Percentiles rank a stretch among this genome's conserved stretches.
These are phyloP conservation scores for Nakaseomyces delphensis DNA, from an alignment of 1,139 yeast species.

Conservation along the genomic window DNA sequence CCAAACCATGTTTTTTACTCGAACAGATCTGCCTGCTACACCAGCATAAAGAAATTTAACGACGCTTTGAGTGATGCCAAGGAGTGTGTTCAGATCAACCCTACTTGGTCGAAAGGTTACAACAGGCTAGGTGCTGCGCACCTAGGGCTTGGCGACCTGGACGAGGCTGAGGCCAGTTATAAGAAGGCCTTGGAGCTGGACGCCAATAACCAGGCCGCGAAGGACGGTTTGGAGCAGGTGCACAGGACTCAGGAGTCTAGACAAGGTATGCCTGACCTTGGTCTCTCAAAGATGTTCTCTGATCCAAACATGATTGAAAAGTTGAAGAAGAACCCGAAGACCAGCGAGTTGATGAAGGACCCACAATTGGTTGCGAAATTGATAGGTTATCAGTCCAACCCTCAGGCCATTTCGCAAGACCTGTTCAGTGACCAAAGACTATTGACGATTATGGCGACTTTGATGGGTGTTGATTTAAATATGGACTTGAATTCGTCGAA, in stretches of 20 bases:
- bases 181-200: constrained; percentile 79
- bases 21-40: constrained; percentile 88
- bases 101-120: constrained; percentile 90
- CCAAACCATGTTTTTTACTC: constrained; percentile 90
- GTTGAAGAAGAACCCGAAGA: constrained; percentile 76
- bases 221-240: constrained; percentile 68
- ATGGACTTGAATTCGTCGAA: constrained; percentile 30
- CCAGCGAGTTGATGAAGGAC: constrained; percentile 79
- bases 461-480: constrained; percentile 75
- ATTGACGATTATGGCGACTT: constrained; percentile 79
- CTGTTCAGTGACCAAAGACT: constrained; percentile 73
- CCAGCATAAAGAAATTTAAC: constrained; percentile 65
- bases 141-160: constrained; percentile 71
- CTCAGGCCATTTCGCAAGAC: constrained; percentile 56
- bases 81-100: constrained; percentile 68
- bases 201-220: constrained; percentile 75
- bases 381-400: constrained; percentile 56
- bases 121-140: constrained; percentile 91
- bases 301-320: constrained; percentile 75
- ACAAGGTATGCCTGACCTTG: constrained; percentile 53
- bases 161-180: constrained; percentile 61
- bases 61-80: constrained; percentile 79
- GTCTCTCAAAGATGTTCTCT: constrained; percentile 64
- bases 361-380: constrained; percentile 74
- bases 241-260: constrained; percentile 31